Evolutionary conservation across 1,284 basidiomycete species (phyloP).

Genomic region (Cryptococcus sp.): DNA sequence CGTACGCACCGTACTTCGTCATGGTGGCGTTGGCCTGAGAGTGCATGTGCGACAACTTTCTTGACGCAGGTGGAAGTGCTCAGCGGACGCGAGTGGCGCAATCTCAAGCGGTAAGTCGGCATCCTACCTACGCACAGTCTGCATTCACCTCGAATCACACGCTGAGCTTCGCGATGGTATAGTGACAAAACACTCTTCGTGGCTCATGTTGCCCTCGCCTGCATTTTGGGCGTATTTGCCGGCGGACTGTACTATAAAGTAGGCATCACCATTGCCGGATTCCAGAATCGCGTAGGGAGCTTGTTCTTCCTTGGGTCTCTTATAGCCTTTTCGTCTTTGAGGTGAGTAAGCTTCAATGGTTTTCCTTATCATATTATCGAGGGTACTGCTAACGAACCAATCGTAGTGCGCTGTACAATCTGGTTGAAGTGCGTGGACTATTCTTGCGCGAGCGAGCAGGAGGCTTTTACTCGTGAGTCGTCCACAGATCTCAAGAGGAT

Average conservation of each 20-base stretch:
- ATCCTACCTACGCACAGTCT: no score
- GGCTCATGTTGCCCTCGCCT: conserved; percentile 70
- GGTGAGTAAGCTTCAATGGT: conserved; percentile 21
- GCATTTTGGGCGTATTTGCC: conserved; percentile 72
- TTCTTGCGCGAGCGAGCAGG: conserved; percentile 84
- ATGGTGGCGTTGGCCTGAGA: conserved; percentile 25
- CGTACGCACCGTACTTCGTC: conserved; percentile 22
- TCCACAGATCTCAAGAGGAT: neutral
- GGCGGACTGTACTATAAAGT: conserved; percentile 84
- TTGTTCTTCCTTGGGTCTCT: conserved; percentile 86
- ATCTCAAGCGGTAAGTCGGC: conserved; percentile 63
- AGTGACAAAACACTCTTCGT: conserved; percentile 80
- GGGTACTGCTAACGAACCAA: neutral
- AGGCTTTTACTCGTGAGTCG: conserved; percentile 62
- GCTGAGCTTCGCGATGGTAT: neutral
- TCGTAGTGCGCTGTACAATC: conserved; percentile 72
- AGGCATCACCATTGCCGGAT: conserved; percentile 76
- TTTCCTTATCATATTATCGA: neutral
- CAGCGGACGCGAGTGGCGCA: conserved; percentile 77
- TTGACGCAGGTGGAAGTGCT: conserved; percentile 82
- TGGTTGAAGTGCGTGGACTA: conserved; percentile 74
- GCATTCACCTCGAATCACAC: neutral
- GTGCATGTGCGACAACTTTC: conserved; percentile 62
- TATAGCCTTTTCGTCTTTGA: conserved; percentile 82
- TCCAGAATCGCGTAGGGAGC: conserved; percentile 85